phyloP scores from a whole-genome alignment of 352 stramenopile species.

The Pythium utonaiense region DNA sequence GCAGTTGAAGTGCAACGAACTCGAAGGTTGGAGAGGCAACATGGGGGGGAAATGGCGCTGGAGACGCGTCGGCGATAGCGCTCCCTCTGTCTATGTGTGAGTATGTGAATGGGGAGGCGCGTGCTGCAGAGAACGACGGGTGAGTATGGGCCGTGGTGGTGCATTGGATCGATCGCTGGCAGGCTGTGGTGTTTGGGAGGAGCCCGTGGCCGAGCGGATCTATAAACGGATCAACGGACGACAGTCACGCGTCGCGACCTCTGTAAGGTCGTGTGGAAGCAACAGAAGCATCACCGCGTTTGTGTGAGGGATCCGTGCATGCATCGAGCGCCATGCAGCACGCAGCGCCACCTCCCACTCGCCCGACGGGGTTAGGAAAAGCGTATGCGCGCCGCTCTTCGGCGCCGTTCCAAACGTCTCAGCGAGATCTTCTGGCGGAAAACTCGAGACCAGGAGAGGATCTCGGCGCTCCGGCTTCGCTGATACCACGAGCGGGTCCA shows the following conservation, averaged over 20 bases:
- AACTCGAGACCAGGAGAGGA: not conserved
- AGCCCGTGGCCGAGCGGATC: not conserved
- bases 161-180: too few relatives aligned
- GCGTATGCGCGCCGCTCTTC: constrained; percentile 7
- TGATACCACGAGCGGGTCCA: not conserved
- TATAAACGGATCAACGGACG: constrained; percentile 1
- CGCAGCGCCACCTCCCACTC: constrained; percentile 5
- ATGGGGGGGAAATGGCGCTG: too few relatives aligned
- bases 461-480: not conserved
- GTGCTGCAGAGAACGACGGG: too few relatives aligned
- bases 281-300: not conserved
- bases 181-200: too few relatives aligned
- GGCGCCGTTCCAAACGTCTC: constrained; percentile 16
- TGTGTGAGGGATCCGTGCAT: not conserved
- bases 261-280: not conserved
- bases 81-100: too few relatives aligned
- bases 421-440: constrained; percentile 8
- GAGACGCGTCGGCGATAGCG: too few relatives aligned
- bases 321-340: constrained; percentile 3
- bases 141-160: too few relatives aligned
- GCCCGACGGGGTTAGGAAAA: not conserved
- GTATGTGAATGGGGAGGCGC: too few relatives aligned
- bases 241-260: not conserved
- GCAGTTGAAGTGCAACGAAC: constrained; percentile 15
- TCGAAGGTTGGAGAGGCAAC: not conserved